Percentiles rank a stretch among this genome's conserved stretches.
Evolutionary conservation across 108 stramenopile genomes (phyloP).

Genomic region (Cyclotella atomus): DNA sequence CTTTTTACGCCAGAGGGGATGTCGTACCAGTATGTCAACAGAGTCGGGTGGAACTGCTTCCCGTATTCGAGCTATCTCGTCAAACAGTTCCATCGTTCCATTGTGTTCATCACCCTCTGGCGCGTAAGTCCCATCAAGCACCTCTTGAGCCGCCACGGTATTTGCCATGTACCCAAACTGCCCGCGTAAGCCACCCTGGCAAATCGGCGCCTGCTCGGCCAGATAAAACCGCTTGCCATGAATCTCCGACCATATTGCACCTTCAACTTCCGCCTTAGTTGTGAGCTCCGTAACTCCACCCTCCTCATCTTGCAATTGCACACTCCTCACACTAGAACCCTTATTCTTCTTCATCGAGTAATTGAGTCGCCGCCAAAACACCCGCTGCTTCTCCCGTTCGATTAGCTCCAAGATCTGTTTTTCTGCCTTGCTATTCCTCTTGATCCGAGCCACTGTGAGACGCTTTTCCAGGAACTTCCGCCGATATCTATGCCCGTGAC

Average conservation of each 20-base stretch:
- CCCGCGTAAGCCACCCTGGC: slow-evolving; percentile 5
- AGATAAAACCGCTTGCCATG: not conserved
- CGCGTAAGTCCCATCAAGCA: not conserved
- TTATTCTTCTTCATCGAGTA: not conserved
- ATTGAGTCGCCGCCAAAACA: not conserved
- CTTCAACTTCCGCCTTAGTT: not conserved
- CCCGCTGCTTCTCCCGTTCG: not conserved
- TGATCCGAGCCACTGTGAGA: not conserved
- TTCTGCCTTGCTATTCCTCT: slow-evolving; percentile 1
- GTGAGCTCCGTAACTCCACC: not conserved
- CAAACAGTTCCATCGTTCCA: not conserved
- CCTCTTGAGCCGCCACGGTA: not conserved
- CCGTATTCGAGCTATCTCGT: not conserved
- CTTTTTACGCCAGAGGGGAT: not conserved
- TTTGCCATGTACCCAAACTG: slow-evolving; percentile 6
- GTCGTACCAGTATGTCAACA: no score
- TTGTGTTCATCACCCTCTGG: not conserved
- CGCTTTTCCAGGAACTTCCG: not conserved
- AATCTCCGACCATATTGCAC: not conserved
- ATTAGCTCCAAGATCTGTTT: slow-evolving; percentile 6
- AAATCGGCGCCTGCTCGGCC: slow-evolving; percentile 10
- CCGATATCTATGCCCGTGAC: not conserved
- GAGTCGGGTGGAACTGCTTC: slow-evolving; percentile 3
- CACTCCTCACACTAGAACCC: slow-evolving; percentile 3
- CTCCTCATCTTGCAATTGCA: not conserved